Evolutionary conservation across 2,329 filamentous ascomycete genomes (phyloP).

Genomic region (Colletotrichum lini): DNA sequence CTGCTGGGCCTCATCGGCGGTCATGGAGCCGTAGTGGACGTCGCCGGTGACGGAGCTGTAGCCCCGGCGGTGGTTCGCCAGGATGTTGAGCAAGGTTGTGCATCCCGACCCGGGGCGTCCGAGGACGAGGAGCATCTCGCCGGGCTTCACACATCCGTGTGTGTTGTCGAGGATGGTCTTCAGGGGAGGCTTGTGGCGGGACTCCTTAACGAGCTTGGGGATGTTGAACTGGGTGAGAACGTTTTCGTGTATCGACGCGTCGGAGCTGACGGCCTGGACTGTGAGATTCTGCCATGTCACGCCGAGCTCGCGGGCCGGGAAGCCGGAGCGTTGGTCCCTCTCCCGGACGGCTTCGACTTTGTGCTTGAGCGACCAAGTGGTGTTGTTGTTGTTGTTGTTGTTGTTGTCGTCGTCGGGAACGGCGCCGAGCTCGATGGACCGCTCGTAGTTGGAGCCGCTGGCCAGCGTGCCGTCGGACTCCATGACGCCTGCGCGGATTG

Average conservation of each 20-base stretch:
- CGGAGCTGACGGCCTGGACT: conserved; percentile 72
- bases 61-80: conserved; percentile 75
- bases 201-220: conserved; percentile 66
- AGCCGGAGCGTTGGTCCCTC: conserved; percentile 60
- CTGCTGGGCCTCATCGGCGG: conserved; percentile 61
- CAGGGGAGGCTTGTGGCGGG: conserved; percentile 68
- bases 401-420: neutral
- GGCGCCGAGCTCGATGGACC: conserved; percentile 25
- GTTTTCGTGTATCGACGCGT: conserved; percentile 76
- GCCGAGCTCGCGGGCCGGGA: conserved; percentile 68
- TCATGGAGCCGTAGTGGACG: conserved; percentile 68
- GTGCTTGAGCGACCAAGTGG: conserved; percentile 62
- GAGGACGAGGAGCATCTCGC: conserved; percentile 80
- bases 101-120: conserved; percentile 79
- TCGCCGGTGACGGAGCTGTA: conserved; percentile 72
- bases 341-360: conserved; percentile 61
- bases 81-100: conserved; percentile 78
- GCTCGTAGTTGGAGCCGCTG: conserved; percentile 38
- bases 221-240: conserved; percentile 73
- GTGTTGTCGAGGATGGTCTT: conserved; percentile 76
- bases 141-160: conserved; percentile 79
- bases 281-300: conserved; percentile 76
- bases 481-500: conserved; percentile 31
- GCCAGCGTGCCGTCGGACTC: conserved; percentile 40
- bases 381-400: neutral